Conservation (phyloP, 257 asterid species). For the Solanum appendiculatum region DNA sequence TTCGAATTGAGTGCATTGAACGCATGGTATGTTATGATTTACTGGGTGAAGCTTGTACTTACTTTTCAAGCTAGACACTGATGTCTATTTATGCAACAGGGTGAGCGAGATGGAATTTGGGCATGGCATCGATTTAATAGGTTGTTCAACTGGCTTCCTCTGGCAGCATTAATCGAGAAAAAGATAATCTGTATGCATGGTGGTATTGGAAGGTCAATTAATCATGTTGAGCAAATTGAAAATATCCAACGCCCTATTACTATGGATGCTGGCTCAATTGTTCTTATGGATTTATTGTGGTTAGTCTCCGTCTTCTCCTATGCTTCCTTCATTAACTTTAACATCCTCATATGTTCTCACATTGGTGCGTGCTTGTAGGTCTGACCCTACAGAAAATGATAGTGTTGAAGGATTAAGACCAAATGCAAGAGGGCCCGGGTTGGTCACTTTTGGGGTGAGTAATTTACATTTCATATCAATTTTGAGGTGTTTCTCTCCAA, state of each 20-base stretch:
- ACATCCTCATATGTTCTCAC: background rate
- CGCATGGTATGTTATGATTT: slow-evolving; percentile 59
- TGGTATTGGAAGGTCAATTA: slow-evolving; percentile 98
- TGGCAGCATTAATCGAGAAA: slow-evolving; percentile 94
- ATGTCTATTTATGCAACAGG: slow-evolving; percentile 42
- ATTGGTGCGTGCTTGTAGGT: slow-evolving; percentile 46
- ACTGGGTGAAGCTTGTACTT: background rate
- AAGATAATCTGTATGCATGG: slow-evolving; percentile 99
- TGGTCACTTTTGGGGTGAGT: slow-evolving; percentile 99
- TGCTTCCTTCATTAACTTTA: background rate
- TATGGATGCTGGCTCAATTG: slow-evolving; percentile 98
- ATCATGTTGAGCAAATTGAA: slow-evolving; percentile 93
- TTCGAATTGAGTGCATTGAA: slow-evolving; percentile 97
- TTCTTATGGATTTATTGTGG: slow-evolving; percentile 98
- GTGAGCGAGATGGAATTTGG: slow-evolving; percentile 99
- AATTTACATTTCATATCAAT: background rate
- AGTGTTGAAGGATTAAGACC: slow-evolving; percentile 99
- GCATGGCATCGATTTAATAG: slow-evolving; percentile 94
- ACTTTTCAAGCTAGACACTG: slow-evolving; percentile 2
- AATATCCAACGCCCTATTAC: slow-evolving; percentile 94
- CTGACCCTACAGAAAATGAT: slow-evolving; percentile 99
- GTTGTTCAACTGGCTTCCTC: slow-evolving; percentile 98
- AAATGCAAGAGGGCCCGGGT: slow-evolving; percentile 99
- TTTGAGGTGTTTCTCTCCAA: background rate
- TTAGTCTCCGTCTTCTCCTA: slow-evolving; percentile 20